phyloP scores from a whole-genome alignment of 768 basidiomycete species.

The Melanogaster broomeanus region DNA sequence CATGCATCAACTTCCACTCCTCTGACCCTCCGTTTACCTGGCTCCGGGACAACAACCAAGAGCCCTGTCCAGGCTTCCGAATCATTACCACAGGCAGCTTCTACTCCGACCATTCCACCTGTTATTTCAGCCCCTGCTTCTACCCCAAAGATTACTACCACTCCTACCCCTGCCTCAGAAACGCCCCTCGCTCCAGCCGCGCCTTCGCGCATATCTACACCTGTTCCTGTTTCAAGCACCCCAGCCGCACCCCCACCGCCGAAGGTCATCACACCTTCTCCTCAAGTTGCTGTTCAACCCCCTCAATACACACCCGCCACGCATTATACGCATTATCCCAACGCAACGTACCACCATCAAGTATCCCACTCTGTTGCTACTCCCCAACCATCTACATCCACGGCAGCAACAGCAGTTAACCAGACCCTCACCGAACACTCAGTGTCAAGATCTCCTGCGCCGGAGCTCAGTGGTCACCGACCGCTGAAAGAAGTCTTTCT shows the following conservation, averaged over 20 bases:
- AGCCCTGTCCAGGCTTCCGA: constrained; percentile 20
- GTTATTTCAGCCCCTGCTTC: constrained; percentile 21
- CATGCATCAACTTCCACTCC: constrained; percentile 9
- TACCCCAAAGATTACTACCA: constrained; percentile 25
- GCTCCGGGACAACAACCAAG: constrained; percentile 20
- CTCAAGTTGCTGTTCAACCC: constrained; percentile 35
- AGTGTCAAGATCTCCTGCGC: constrained; percentile 32
- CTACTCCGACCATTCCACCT: constrained; percentile 8
- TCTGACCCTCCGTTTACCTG: constrained; percentile 24
- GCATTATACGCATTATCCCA: constrained; percentile 53
- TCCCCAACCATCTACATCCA: constrained; percentile 17
- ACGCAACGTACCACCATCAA: constrained; percentile 48
- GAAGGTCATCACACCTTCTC: constrained; percentile 24
- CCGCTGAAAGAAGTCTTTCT: constrained; percentile 56
- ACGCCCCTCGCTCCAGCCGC: constrained; percentile 21
- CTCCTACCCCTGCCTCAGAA: constrained; percentile 17
- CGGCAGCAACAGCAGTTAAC: constrained; percentile 5
- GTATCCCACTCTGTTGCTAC: constrained; percentile 24
- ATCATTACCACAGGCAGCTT: constrained; percentile 20
- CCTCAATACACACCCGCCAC: constrained; percentile 36
- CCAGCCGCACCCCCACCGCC: constrained; percentile 9
- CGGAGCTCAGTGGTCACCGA: constrained; percentile 36
- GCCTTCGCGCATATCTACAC: constrained; percentile 20
- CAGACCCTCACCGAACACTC: constrained; percentile 28
- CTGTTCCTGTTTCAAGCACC: constrained; percentile 16